A percentile compares a stretch with the other conserved stretches of the same genome.
Evolutionary conservation across 495 filamentous ascomycete genomes (phyloP).

Genomic region (Aspergillus asperescens): DNA sequence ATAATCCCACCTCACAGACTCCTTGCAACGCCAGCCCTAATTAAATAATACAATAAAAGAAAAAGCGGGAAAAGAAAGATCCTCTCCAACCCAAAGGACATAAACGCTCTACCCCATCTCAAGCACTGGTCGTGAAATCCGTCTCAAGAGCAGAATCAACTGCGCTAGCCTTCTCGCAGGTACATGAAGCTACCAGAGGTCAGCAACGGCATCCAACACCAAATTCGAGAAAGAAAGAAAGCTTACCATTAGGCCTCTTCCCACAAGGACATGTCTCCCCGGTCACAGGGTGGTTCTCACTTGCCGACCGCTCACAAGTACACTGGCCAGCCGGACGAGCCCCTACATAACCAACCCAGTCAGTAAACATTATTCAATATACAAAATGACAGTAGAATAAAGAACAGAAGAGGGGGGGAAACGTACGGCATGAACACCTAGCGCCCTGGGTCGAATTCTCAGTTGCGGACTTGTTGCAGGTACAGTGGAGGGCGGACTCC

Average conservation of each 20-base stretch:
- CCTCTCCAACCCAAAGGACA: neutral
- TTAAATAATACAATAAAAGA: constrained; percentile 2
- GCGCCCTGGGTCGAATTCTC: constrained; percentile 74
- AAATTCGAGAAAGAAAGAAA: constrained; percentile 1
- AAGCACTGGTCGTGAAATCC: constrained; percentile 66
- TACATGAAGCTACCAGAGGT: constrained; percentile 60
- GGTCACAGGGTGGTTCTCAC: constrained; percentile 61
- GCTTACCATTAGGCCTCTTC: constrained; percentile 61
- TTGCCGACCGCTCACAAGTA: constrained; percentile 67
- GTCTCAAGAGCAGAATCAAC: constrained; percentile 51
- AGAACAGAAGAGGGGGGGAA: constrained; percentile 10
- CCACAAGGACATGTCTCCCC: constrained; percentile 72
- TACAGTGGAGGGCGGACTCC: constrained; percentile 78
- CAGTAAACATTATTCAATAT: no score
- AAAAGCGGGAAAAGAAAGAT: constrained; percentile 4
- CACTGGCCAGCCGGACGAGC: constrained; percentile 72
- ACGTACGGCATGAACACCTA: constrained; percentile 78
- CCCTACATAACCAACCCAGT: no score
- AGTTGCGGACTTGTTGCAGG: constrained; percentile 66
- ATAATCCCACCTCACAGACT: constrained; percentile 6
- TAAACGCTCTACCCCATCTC: neutral
- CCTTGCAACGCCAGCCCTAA: constrained; percentile 2
- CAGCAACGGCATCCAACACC: neutral
- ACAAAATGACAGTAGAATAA: no score
- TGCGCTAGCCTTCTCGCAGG: constrained; percentile 68